These are phyloP conservation scores for Aspergillus ustus DNA, from an alignment of 2,329 filamentous ascomycete species.

Conservation along the genomic window DNA sequence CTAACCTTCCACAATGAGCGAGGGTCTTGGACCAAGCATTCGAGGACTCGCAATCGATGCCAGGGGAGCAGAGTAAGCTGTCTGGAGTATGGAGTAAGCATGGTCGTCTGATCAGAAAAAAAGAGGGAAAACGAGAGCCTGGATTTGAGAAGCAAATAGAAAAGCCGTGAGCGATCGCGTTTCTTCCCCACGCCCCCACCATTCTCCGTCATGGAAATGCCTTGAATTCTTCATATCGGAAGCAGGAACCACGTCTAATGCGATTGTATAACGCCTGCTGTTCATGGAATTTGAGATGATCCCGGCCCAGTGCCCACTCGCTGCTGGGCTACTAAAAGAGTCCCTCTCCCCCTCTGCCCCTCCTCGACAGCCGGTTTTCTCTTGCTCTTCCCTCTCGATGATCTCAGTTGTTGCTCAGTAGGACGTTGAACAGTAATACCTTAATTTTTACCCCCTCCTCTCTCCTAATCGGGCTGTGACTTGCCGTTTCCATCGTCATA, in stretches of 20 bases:
- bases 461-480: neutral
- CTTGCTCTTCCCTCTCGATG: conserved; percentile 7
- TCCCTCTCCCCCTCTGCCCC: conserved; percentile 3
- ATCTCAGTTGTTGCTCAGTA: conserved; percentile 16
- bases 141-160: conserved; percentile 15
- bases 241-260: neutral
- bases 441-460: neutral
- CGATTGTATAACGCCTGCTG: neutral
- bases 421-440: conserved; percentile 16
- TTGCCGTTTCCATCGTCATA: neutral
- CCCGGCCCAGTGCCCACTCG: conserved; percentile 3
- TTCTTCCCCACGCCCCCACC: conserved; percentile 32
- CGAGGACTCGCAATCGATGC: conserved; percentile 6
- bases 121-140: conserved; percentile 20
- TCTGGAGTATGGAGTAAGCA: conserved; percentile 17
- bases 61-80: conserved; percentile 18
- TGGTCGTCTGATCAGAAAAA: conserved; percentile 33
- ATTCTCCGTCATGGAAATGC: conserved; percentile 30
- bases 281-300: neutral
- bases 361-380: conserved; percentile 12
- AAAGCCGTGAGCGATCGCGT: conserved; percentile 9
- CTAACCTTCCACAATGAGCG: neutral
- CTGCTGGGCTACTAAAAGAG: conserved; percentile 10
- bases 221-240: conserved; percentile 2
- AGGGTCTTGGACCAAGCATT: neutral